Evolutionary conservation across 306 rosid species (phyloP).

Genomic region (Fagus crenata): DNA sequence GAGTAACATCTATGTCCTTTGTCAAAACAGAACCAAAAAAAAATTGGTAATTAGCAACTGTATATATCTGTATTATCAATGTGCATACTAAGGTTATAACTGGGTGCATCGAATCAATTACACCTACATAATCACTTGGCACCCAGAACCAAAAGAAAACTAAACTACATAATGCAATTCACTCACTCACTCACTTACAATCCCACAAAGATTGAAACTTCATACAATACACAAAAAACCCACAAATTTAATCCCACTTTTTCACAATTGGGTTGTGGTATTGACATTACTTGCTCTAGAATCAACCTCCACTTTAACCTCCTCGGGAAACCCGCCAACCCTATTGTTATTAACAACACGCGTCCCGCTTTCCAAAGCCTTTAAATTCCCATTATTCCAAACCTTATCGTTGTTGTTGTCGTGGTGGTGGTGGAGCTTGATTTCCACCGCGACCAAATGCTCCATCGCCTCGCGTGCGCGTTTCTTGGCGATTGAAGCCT

Average conservation of each 20-base stretch:
- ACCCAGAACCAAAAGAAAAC: too few relatives aligned
- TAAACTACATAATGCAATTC: neutral
- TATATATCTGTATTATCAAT: neutral
- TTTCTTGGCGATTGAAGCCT: conserved; percentile 57
- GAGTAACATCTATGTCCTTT: neutral
- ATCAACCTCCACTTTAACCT: too few relatives aligned
- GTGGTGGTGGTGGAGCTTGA: too few relatives aligned
- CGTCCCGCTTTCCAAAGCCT: too few relatives aligned
- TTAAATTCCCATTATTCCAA: neutral
- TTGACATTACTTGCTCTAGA: too few relatives aligned
- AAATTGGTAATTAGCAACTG: neutral
- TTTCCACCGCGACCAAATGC: conserved; percentile 27
- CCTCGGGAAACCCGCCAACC: too few relatives aligned
- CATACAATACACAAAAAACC: too few relatives aligned
- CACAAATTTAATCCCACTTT: too few relatives aligned
- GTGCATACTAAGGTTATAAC: neutral
- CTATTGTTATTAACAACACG: too few relatives aligned
- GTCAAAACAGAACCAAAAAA: neutral
- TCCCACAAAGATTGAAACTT: neutral
- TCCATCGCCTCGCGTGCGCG: conserved; percentile 61
- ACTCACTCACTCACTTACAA: neutral
- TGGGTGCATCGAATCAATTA: neutral
- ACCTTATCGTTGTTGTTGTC: conserved; percentile 7
- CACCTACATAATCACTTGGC: neutral
- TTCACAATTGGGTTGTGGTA: too few relatives aligned